Conservation (phyloP, 495 filamentous ascomycete genomes). For the Penicillium silybi region DNA sequence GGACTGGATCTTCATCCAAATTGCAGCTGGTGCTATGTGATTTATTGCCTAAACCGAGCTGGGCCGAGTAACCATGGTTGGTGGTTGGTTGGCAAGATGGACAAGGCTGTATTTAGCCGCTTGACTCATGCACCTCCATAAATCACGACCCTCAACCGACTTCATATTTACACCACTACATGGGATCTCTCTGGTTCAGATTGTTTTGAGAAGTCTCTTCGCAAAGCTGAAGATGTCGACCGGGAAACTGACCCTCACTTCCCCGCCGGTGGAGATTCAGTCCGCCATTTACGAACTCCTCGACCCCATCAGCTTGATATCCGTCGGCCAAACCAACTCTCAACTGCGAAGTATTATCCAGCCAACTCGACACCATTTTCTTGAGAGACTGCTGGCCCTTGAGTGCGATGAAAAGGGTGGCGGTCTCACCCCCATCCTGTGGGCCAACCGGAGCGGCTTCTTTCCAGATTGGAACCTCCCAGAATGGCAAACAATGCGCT, state of each 20-base stretch:
- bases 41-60: too few relatives aligned
- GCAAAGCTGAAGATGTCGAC: too few relatives aligned
- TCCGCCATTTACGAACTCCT: constrained; percentile 5
- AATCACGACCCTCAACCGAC: too few relatives aligned
- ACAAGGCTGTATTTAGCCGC: too few relatives aligned
- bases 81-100: too few relatives aligned
- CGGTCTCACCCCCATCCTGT: not conserved
- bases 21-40: too few relatives aligned
- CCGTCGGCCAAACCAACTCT: constrained; percentile 6
- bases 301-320: constrained; percentile 10
- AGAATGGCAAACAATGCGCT: constrained; percentile 12
- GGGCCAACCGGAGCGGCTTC: not conserved
- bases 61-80: too few relatives aligned
- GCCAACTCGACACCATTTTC: constrained; percentile 3
- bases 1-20: too few relatives aligned
- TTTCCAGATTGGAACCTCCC: not conserved
- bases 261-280: constrained; percentile 8
- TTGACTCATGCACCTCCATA: too few relatives aligned
- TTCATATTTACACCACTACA: too few relatives aligned
- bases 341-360: constrained; percentile 6
- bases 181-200: too few relatives aligned
- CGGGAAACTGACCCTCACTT: not conserved
- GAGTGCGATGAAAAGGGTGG: constrained; percentile 8
- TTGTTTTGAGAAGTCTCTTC: too few relatives aligned
- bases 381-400: constrained; percentile 10